Base-by-base conservation (phyloP, 2,329 filamentous ascomycete species). In the Neofusicoccum umdonicola region DNA sequence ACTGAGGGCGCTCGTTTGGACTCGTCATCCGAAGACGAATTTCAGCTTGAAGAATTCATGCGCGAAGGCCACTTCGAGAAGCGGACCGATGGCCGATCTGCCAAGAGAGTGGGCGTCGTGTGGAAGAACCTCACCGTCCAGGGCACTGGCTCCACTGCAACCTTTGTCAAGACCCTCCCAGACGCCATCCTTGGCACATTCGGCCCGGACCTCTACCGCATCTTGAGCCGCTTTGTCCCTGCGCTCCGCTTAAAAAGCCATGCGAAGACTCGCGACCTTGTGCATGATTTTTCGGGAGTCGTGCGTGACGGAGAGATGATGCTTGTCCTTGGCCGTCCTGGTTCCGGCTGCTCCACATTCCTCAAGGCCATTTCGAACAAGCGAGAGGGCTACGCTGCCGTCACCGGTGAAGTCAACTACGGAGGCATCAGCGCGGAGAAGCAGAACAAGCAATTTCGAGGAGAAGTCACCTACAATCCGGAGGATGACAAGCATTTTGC, bases 401-500 rank as follows among this genome's bases (percentile, higher is more conserved):
- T 93, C 4, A 81, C 85, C 3, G 91, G 91, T 22, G 85, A 91
- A 1, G 85, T 93, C 4, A 84, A 82, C 2, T 93, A 93, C 69
- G 90, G 89, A 45, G 89, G 89, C 13, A 88, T 93, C 15, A 78
- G 88, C 1, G 88, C 90, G 0, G 80, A 85, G 34, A 87, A 89
- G 69, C 88, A 91, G 71, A 82, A 85, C 70, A 87, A 88, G 71
- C 81, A 84, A 67, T 93, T 90, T 74, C 83, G 89, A 51, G 90
- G 90, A 41, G 90, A 93, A 73, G 89, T 92, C 71, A 89, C 88
- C 69, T 93, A 93, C 75, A 92, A 91, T 69, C 86, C 85, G 15
- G 90, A 94, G 74, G 90, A 92, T 68, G 90, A 93, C 70, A 82
- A 86, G 17, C 91, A 94, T 73, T 88, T 93, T 71, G 88, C 91